phyloP scores from a whole-genome alignment of 495 filamentous ascomycete genomes.

The Penicillium chermesinum region DNA sequence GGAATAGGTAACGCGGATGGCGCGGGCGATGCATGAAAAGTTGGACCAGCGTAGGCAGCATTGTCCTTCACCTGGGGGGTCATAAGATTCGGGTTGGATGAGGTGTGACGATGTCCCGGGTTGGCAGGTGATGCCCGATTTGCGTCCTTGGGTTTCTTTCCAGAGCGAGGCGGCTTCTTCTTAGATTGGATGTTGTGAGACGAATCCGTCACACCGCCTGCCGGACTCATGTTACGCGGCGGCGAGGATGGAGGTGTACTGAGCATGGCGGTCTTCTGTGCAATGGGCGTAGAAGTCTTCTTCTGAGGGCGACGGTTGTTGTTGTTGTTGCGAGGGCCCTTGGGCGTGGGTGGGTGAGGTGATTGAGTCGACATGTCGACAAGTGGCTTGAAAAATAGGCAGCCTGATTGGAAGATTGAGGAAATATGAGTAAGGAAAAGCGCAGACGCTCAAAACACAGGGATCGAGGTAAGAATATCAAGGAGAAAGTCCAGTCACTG shows the following conservation, averaged over 20 bases:
- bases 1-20: conserved; percentile 91
- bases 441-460: conserved; percentile 10
- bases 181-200: conserved; percentile 31
- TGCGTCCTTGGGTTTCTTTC: conserved; percentile 33
- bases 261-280: conserved; percentile 27
- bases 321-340: conserved; percentile 29
- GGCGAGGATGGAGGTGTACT: conserved; percentile 44
- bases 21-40: conserved; percentile 92
- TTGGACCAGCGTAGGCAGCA: conserved; percentile 81
- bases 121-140: conserved; percentile 24
- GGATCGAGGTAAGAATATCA: conserved; percentile 7
- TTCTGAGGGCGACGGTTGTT: conserved; percentile 34
- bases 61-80: conserved; percentile 41
- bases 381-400: conserved; percentile 44
- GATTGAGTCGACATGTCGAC: conserved; percentile 42
- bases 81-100: conserved; percentile 1
- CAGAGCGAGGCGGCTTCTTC: conserved; percentile 36
- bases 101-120: conserved; percentile 25
- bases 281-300: conserved; percentile 30
- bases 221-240: conserved; percentile 34
- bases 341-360: conserved; percentile 35
- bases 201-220: conserved; percentile 28
- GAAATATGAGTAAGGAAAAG: conserved; percentile 16
- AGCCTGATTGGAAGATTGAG: conserved; percentile 30
- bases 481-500: conserved; percentile 27